These are phyloP conservation scores for Monosporozyma servazzii DNA, from an alignment of 805 yeast genomes.

Conservation along the genomic window DNA sequence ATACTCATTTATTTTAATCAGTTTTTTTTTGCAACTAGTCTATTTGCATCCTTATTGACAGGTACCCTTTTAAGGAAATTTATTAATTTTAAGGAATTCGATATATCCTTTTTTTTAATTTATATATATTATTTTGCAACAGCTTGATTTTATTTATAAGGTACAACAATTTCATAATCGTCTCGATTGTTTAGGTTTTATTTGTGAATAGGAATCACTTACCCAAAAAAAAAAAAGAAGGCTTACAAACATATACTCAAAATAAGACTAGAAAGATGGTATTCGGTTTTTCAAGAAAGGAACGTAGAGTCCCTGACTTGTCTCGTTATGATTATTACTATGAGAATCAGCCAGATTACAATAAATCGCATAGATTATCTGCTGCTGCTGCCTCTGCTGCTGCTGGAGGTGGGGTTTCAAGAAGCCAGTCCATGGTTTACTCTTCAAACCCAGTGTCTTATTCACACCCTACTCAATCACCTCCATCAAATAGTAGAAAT, in stretches of 20 bases:
- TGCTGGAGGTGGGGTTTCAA: neutral
- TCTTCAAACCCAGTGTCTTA: neutral
- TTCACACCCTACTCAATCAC: neutral
- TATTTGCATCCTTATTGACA: neutral
- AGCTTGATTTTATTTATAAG: neutral
- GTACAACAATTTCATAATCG: too few species aligned
- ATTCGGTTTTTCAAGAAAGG: slow-evolving; percentile 19
- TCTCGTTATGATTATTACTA: slow-evolving; percentile 31
- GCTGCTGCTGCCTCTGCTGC: slow-evolving; percentile 30
- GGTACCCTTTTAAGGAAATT: neutral
- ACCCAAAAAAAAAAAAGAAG: neutral
- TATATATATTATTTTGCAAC: too few species aligned
- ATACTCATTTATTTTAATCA: too few species aligned
- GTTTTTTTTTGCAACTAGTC: too few species aligned
- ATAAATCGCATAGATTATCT: slow-evolving; percentile 14
- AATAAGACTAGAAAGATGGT: slow-evolving; percentile 10
- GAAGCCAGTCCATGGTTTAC: slow-evolving; percentile 11
- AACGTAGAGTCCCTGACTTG: slow-evolving; percentile 30
- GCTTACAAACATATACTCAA: neutral
- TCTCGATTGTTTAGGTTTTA: slow-evolving; percentile 69
- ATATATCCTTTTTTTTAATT: neutral
- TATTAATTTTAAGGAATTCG: neutral
- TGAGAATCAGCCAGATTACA: slow-evolving; percentile 17
- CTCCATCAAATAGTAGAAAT: neutral
- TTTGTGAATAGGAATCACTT: slow-evolving; percentile 52